phyloP scores from a whole-genome alignment of 202 grass and related monocot genomes.

The Alloteropsis angusta region DNA sequence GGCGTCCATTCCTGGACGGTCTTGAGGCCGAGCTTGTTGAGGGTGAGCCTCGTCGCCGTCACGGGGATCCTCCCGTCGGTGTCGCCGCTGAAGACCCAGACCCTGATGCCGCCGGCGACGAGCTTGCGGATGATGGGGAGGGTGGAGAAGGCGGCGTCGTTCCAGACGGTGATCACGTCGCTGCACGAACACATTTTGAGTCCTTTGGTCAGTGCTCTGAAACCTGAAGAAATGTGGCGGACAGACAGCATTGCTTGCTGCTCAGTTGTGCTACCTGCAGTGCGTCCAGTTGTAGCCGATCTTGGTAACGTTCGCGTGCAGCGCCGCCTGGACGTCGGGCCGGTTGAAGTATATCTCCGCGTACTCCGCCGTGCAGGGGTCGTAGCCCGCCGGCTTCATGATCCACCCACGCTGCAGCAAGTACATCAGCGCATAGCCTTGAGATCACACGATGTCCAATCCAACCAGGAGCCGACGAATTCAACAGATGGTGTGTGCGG shows the following conservation, averaged over 20 bases:
- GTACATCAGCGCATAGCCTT: neutral
- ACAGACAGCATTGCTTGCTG: neutral
- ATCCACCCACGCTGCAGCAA: constrained; percentile 41
- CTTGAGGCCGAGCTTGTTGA: constrained; percentile 86
- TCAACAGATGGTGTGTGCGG: neutral
- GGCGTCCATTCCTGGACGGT: constrained; percentile 77
- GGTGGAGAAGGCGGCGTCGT: constrained; percentile 40
- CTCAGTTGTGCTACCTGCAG: constrained; percentile 44
- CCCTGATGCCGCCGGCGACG: constrained; percentile 62
- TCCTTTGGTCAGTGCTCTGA: neutral
- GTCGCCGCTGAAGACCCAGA: constrained; percentile 97
- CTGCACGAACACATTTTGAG: constrained; percentile 9
- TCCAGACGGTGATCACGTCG: constrained; percentile 44
- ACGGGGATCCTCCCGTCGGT: constrained; percentile 98
- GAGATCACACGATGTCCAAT: neutral
- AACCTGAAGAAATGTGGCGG: neutral
- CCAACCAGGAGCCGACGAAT: neutral
- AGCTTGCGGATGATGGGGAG: constrained; percentile 84
- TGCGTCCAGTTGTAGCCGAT: constrained; percentile 88
- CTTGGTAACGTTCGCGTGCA: constrained; percentile 78
- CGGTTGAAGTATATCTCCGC: constrained; percentile 78
- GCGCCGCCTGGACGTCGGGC: constrained; percentile 72
- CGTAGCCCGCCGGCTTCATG: constrained; percentile 69
- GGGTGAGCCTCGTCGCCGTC: constrained; percentile 74
- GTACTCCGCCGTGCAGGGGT: constrained; percentile 61